A percentile compares a stretch with the other conserved stretches of the same genome.
Evolutionary conservation across 2,329 filamentous ascomycete genomes (phyloP).

Genomic region (Huntiella moniliformis): DNA sequence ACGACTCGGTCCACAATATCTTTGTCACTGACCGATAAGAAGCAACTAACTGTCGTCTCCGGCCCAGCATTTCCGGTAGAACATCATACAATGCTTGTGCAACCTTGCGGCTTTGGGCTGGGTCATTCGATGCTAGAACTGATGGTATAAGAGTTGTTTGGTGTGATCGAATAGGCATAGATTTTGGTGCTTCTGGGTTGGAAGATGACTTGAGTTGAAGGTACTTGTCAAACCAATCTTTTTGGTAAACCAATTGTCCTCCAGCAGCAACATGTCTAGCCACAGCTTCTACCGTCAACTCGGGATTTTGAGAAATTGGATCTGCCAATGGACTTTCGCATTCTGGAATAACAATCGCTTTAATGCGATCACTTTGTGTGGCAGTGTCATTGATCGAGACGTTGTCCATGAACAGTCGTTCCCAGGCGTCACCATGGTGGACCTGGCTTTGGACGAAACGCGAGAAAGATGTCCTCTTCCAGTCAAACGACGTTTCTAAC

Average conservation of each 20-base stretch:
- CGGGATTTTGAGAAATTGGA: background rate
- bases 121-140: too few species aligned
- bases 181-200: background rate
- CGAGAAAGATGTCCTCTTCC: constrained; percentile 28
- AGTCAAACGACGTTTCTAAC: constrained; percentile 23
- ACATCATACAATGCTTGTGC: constrained; percentile 1
- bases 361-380: background rate
- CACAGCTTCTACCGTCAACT: background rate
- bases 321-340: background rate
- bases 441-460: constrained; percentile 24
- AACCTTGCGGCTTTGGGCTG: background rate
- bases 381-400: constrained; percentile 15
- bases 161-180: background rate
- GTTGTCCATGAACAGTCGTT: constrained; percentile 12
- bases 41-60: background rate
- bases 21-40: background rate
- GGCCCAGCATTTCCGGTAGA: constrained; percentile 3
- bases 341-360: background rate
- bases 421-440: background rate
- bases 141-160: background rate
- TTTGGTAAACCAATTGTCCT: background rate
- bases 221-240: background rate
- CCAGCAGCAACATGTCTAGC: constrained; percentile 1
- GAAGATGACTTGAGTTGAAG: background rate
- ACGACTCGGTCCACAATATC: background rate